phyloP scores from a whole-genome alignment of 805 yeast genomes.

The Wickerhamiella galacta region DNA sequence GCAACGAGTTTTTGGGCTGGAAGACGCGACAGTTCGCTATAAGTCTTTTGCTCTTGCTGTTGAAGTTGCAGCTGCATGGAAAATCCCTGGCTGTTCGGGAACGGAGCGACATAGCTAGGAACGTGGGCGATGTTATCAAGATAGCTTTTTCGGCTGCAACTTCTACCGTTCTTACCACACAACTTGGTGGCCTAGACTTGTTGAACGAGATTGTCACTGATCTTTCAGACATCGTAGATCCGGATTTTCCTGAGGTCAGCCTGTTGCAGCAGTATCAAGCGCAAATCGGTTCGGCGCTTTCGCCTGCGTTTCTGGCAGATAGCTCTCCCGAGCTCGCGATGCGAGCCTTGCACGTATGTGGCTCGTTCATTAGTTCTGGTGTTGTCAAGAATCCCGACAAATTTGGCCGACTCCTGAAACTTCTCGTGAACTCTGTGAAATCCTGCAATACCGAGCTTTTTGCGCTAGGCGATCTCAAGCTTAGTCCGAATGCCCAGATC shows the following conservation, averaged over 20 bases:
- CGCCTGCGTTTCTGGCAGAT: constrained; percentile 67
- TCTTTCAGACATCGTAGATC: constrained; percentile 49
- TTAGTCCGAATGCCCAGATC: constrained; percentile 23
- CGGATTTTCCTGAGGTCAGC: constrained; percentile 51
- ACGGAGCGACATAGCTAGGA: constrained; percentile 14
- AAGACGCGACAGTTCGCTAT: constrained; percentile 27
- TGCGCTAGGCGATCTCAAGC: constrained; percentile 22
- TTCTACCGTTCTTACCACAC: constrained; percentile 41
- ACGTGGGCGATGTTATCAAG: constrained; percentile 45
- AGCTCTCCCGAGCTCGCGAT: constrained; percentile 60
- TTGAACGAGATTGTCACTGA: constrained; percentile 44
- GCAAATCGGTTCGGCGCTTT: constrained; percentile 73
- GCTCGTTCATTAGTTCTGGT: constrained; percentile 53
- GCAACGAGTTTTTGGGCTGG: constrained; percentile 28
- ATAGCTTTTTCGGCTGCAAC: constrained; percentile 72
- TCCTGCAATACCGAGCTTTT: constrained; percentile 26
- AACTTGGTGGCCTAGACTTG: constrained; percentile 47
- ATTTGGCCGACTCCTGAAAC: constrained; percentile 39
- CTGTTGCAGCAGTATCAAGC: constrained; percentile 88
- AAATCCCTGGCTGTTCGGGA: constrained; percentile 13
- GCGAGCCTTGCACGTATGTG: constrained; percentile 60
- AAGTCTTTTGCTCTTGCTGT: constrained; percentile 19
- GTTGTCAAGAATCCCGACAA: constrained; percentile 32
- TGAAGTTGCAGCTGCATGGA: constrained; percentile 12
- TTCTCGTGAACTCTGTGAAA: constrained; percentile 51